Conservation (phyloP, 768 basidiomycete species). For the Gloeophyllum trabeum region DNA sequence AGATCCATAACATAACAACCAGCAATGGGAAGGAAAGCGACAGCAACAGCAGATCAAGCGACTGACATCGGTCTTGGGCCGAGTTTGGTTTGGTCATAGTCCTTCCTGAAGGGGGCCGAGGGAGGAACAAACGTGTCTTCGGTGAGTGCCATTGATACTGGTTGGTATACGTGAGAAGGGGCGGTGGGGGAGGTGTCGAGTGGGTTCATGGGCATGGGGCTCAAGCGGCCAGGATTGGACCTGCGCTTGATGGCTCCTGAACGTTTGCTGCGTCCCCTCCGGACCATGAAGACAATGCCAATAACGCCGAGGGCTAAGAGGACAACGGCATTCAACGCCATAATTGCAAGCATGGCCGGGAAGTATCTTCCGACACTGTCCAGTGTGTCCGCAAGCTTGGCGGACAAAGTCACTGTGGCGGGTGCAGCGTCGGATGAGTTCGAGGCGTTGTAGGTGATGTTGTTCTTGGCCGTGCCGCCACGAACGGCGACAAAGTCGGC, state of each 20-base stretch:
- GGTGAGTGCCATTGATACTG: constrained; percentile 47
- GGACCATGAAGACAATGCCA: constrained; percentile 43
- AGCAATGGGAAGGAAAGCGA: constrained; percentile 13
- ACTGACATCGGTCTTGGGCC: constrained; percentile 23
- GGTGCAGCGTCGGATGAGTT: constrained; percentile 24
- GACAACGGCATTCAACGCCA: constrained; percentile 69
- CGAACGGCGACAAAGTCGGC: constrained; percentile 56
- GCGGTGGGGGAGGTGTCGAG: constrained; percentile 9
- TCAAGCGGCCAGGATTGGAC: constrained; percentile 30
- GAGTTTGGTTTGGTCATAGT: neutral
- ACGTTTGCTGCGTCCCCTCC: constrained; percentile 28
- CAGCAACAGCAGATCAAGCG: constrained; percentile 16
- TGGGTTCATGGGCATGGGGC: constrained; percentile 45
- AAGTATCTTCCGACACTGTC: constrained; percentile 53
- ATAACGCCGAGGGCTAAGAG: constrained; percentile 44
- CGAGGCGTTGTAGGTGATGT: constrained; percentile 55
- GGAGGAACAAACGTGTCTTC: constrained; percentile 26
- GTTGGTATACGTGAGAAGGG: constrained; percentile 46
- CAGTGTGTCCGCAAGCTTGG: constrained; percentile 45
- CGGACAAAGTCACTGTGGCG: constrained; percentile 41
- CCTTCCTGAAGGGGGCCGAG: constrained; percentile 17
- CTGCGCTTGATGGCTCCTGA: constrained; percentile 18
- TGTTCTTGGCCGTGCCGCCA: constrained; percentile 50
- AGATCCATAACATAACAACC: constrained; percentile 13
- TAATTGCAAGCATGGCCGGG: constrained; percentile 64